phyloP scores from a whole-genome alignment of 345 rosid species.

The Acer negundo region DNA sequence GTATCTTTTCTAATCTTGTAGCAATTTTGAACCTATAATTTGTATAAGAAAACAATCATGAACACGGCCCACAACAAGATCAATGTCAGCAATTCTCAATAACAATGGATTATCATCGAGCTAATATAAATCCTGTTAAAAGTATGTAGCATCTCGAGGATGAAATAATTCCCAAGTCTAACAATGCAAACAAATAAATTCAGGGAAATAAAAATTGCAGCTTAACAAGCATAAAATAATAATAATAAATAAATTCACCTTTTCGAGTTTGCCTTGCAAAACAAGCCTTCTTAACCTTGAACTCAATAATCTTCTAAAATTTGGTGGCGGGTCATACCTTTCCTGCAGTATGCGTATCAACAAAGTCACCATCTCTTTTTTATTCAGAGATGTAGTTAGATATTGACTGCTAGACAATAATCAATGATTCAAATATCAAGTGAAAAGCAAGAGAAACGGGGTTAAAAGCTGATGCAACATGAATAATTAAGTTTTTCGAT shows the following conservation, averaged over 20 bases:
- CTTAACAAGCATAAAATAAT: background rate
- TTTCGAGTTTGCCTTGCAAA: slow-evolving; percentile 66
- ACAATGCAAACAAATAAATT: no score
- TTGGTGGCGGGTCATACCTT: slow-evolving; percentile 59
- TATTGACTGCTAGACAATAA: background rate
- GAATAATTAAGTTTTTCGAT: background rate
- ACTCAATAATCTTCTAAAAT: slow-evolving; percentile 61
- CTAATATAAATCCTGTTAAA: background rate
- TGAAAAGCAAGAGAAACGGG: background rate
- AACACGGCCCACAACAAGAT: background rate
- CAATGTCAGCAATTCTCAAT: no score
- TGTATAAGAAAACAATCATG: background rate
- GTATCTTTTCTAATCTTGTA: slow-evolving; percentile 49
- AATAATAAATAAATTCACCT: slow-evolving; percentile 36
- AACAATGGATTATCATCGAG: background rate
- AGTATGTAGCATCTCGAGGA: background rate
- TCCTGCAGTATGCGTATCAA: slow-evolving; percentile 40
- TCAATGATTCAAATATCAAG: background rate
- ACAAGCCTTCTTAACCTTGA: slow-evolving; percentile 79
- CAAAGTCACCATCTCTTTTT: background rate
- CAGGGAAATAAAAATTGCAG: background rate
- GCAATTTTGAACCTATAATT: slow-evolving; percentile 61
- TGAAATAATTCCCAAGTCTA: no score
- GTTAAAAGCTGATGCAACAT: no score
- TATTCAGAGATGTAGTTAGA: background rate